Evolutionary conservation across 345 rosid species (phyloP), one percentile per base, ranked within the genome.

Genomic region (Eucalyptus curtisii): DNA sequence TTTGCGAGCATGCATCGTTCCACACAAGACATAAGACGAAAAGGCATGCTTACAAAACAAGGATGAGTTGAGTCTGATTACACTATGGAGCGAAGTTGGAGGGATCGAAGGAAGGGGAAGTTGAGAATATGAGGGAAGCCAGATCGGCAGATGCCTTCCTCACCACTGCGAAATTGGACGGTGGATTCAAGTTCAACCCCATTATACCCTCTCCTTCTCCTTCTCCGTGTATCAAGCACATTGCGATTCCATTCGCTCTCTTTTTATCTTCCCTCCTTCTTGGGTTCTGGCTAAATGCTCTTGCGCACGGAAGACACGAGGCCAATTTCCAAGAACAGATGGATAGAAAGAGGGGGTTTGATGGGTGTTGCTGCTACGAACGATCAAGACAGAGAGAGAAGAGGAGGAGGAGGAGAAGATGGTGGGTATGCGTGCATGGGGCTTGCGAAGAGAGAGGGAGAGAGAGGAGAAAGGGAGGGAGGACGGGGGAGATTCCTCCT

Each of bases 81-180:
- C 98, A 95, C 91, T 90, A 97, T 93, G 89, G 98, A 96, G 86
- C 94, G 93, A 86, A 97, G 98, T 71, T 94, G 93, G 45, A 96
- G 93, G 88, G 96, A 92, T 89, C 90, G 49, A 14, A 97, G 93
- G 93, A 95, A 97, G 3, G 89, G 53, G 79, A 96, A 95, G 91
- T 94, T 95, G 86, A 85, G 85, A 8, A 93, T 91, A 42, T 87
- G 92, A 89, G 98, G 98, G 59, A 96, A 92, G 76, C 94, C 90
- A 71, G 97, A 97, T 90, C 96, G 91, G 93, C 89, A 97, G 88
- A 97, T 92, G 89, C 95, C 96, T 47, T 95, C 98, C 76, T 96
- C 4, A 96, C 98, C 96, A 90, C 92, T 3, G 97, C 95, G 92
- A 97, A 97, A 90, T 97, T 97, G n/a, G 92, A 37, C 44, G 98